phyloP scores from a whole-genome alignment of 306 rosid species.

The Gastrolobium bilobum region DNA sequence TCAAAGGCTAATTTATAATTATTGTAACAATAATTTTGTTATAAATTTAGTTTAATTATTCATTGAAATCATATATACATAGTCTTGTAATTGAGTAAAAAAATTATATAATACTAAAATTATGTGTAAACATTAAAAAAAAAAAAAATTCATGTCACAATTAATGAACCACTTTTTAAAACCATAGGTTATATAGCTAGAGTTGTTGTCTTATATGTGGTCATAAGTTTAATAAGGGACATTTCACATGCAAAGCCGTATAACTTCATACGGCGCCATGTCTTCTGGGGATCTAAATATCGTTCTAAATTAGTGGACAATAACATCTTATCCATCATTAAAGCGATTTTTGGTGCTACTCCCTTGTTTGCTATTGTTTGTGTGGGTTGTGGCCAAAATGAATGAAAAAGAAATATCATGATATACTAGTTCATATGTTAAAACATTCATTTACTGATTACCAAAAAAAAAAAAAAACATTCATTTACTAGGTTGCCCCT shows the following conservation, averaged over 20 bases:
- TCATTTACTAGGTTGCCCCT: slow-evolving; percentile 30
- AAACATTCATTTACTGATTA: neutral
- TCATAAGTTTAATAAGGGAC: neutral
- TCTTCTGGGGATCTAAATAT: slow-evolving; percentile 33
- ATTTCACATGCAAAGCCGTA: neutral
- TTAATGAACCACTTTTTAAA: neutral
- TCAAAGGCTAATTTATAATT: no score
- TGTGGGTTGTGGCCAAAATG: slow-evolving; percentile 28
- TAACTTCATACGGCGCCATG: slow-evolving; percentile 36
- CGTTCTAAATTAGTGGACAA: slow-evolving; percentile 50
- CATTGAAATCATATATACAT: no score
- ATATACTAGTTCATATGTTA: neutral
- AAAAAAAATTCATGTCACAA: no score
- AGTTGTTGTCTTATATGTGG: slow-evolving; percentile 11
- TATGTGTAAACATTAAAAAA: no score
- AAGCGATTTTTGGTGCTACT: slow-evolving; percentile 40
- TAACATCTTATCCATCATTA: slow-evolving; percentile 49
- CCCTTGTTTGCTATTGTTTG: slow-evolving; percentile 31
- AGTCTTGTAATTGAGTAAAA: no score
- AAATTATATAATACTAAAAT: no score
- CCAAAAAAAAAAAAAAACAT: no score
- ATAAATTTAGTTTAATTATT: no score
- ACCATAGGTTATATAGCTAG: slow-evolving; percentile 4
- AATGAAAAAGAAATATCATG: neutral
- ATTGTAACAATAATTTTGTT: no score